Evolutionary conservation across 1,139 yeast genomes (phyloP).

Genomic region (Hemisphaericaspora xylofermentans): DNA sequence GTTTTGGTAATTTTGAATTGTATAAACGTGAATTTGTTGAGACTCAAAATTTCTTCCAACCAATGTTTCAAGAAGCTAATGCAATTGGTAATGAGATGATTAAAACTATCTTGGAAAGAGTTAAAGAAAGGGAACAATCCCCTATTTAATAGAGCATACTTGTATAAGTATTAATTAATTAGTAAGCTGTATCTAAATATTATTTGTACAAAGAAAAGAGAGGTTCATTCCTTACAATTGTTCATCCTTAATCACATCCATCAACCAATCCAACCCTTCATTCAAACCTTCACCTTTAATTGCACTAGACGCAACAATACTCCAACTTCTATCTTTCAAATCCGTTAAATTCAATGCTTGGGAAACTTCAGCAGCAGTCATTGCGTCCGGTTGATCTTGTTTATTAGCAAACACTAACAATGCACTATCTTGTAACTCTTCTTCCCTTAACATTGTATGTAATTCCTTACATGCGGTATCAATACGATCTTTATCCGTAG

Average conservation of each 20-base stretch:
- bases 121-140: slow-evolving; percentile 35
- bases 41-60: slow-evolving; percentile 78
- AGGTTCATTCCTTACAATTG: slow-evolving; percentile 45
- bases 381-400: slow-evolving; percentile 95
- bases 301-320: slow-evolving; percentile 95
- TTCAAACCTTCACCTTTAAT: slow-evolving; percentile 93
- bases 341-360: slow-evolving; percentile 83
- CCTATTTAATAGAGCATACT: background rate
- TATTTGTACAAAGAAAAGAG: background rate
- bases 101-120: slow-evolving; percentile 66
- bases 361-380: slow-evolving; percentile 92
- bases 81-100: slow-evolving; percentile 95
- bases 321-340: slow-evolving; percentile 95
- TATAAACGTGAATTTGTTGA: slow-evolving; percentile 72
- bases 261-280: slow-evolving; percentile 96
- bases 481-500: slow-evolving; percentile 92
- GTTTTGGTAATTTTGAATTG: slow-evolving; percentile 70
- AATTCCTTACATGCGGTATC: slow-evolving; percentile 85
- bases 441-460: slow-evolving; percentile 89
- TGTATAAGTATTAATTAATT: slow-evolving; percentile 1
- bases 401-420: slow-evolving; percentile 93
- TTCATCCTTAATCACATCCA: slow-evolving; percentile 93
- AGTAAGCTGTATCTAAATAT: background rate
- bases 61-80: slow-evolving; percentile 87
- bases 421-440: slow-evolving; percentile 87